Percentiles rank a stretch among this genome's conserved stretches.
Conservation (phyloP, 202 grass and related monocot genomes). For the Panicum virgatum region DNA sequence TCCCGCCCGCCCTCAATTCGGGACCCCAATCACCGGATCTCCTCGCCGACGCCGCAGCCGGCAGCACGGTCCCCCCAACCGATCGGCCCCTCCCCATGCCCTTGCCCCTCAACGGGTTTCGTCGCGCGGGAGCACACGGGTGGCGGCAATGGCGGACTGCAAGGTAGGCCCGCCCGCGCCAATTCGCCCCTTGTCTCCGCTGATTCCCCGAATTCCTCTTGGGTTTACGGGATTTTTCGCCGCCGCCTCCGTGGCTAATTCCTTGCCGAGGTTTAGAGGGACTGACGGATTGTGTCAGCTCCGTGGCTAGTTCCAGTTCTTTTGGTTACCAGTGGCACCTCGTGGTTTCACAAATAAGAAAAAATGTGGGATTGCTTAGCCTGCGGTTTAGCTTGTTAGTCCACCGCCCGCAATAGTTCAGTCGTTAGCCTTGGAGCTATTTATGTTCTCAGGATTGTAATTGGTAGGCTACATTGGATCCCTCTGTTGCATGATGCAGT, state of each 20-base stretch:
- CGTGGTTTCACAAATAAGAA: not conserved
- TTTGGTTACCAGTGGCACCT: not conserved
- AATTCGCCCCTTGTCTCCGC: constrained; percentile 29
- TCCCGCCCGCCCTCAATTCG: not conserved
- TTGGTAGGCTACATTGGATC: constrained; percentile 3
- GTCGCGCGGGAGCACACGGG: constrained; percentile 7
- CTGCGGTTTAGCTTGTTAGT: not conserved
- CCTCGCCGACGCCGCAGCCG: constrained; percentile 1
- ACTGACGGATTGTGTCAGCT: not conserved
- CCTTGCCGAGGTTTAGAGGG: not conserved
- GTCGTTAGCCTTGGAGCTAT: not conserved
- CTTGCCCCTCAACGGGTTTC: not conserved
- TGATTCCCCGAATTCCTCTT: constrained; percentile 20
- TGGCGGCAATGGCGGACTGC: constrained; percentile 56
- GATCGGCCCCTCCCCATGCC: constrained; percentile 48
- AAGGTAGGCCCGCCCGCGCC: constrained; percentile 38
- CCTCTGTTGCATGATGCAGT: not conserved
- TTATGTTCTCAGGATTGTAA: not conserved
- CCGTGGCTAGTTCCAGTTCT: not conserved
- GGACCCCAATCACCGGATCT: constrained; percentile 41
- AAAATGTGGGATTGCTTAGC: not conserved
- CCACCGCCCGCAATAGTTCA: not conserved
- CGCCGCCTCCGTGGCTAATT: not conserved
- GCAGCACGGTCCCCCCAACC: not conserved
- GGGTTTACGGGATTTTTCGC: not conserved